A percentile compares a stretch with the other conserved stretches of the same genome.
phyloP scores from a whole-genome alignment of 2,329 filamentous ascomycete species.

The Talaromyces marneffei region DNA sequence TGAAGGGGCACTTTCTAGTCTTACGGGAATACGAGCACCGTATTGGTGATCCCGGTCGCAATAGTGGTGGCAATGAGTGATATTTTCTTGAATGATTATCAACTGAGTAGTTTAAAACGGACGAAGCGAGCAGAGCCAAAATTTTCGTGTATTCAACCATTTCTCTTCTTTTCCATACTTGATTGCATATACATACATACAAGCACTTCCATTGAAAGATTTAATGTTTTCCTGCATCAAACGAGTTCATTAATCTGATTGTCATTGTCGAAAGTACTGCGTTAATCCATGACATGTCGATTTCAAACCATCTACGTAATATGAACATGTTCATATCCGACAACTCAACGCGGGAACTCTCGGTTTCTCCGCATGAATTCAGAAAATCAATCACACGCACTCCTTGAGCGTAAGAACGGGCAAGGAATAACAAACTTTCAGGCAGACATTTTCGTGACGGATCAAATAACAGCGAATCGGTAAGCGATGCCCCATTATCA shows the following conservation, averaged over 20 bases:
- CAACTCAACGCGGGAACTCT: neutral
- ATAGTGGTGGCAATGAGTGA: neutral
- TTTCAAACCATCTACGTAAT: neutral
- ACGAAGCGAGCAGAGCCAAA: neutral
- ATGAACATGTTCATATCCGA: neutral
- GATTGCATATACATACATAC: conserved; percentile 2
- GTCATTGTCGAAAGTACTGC: neutral
- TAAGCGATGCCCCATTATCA: neutral
- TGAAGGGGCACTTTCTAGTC: conserved; percentile 40
- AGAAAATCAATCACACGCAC: neutral
- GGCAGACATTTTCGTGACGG: neutral
- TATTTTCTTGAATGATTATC: neutral
- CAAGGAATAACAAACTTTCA: neutral
- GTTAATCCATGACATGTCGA: neutral
- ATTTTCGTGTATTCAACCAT: neutral
- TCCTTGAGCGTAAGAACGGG: neutral
- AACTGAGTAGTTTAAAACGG: neutral
- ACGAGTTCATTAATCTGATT: neutral
- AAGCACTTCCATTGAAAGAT: neutral
- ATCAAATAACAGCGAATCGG: neutral
- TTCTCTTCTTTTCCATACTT: conserved; percentile 1
- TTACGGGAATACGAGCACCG: conserved; percentile 42
- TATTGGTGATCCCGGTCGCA: conserved; percentile 34
- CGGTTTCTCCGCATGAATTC: neutral
- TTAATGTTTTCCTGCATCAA: too few species aligned